Percentiles rank a stretch among this genome's conserved stretches.
Conservation (phyloP, 2,329 filamentous ascomycete genomes). For the Ophiostoma ips region DNA sequence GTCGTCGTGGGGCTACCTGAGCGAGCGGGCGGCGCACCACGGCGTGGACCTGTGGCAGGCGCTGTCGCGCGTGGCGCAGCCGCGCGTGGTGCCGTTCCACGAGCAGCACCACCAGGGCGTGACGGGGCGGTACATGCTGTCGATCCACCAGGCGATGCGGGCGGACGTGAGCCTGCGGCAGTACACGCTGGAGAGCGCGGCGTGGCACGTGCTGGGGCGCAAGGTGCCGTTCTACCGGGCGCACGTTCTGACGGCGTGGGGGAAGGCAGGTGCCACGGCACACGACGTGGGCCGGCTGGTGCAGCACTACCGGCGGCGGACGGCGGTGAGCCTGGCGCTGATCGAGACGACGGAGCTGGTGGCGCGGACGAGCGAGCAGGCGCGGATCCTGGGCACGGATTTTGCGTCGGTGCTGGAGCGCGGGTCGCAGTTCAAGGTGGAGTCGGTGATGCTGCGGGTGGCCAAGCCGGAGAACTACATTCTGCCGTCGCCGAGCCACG, state of each 20-base stretch:
- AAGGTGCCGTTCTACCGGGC: slow-evolving; percentile 81
- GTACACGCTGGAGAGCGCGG: slow-evolving; percentile 93
- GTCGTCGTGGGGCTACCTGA: slow-evolving; percentile 87
- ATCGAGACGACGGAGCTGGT: slow-evolving; percentile 83
- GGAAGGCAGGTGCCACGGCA: slow-evolving; percentile 54
- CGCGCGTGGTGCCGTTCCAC: slow-evolving; percentile 6
- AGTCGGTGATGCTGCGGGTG: slow-evolving; percentile 97
- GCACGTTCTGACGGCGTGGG: slow-evolving; percentile 67
- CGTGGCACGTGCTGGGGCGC: slow-evolving; percentile 76
- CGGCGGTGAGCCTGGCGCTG: slow-evolving; percentile 77
- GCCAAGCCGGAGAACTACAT: slow-evolving; percentile 94
- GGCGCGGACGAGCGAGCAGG: slow-evolving; percentile 82
- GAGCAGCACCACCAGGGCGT: slow-evolving; percentile 62
- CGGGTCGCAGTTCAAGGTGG: slow-evolving; percentile 96
- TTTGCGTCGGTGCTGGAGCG: slow-evolving; percentile 94
- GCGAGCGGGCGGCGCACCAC: slow-evolving; percentile 74
- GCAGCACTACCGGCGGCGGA: slow-evolving; percentile 61
- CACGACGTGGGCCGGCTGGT: slow-evolving; percentile 61
- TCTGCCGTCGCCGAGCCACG: slow-evolving; percentile 74
- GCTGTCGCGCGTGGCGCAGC: slow-evolving; percentile 56
- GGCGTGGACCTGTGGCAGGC: slow-evolving; percentile 86
- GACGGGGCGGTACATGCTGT: slow-evolving; percentile 93
- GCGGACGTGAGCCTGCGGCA: slow-evolving; percentile 83
- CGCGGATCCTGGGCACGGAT: slow-evolving; percentile 80
- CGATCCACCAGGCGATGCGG: slow-evolving; percentile 92